Conservation (phyloP, 108 stramenopile species). For the Cyclotella sp. region DNA sequence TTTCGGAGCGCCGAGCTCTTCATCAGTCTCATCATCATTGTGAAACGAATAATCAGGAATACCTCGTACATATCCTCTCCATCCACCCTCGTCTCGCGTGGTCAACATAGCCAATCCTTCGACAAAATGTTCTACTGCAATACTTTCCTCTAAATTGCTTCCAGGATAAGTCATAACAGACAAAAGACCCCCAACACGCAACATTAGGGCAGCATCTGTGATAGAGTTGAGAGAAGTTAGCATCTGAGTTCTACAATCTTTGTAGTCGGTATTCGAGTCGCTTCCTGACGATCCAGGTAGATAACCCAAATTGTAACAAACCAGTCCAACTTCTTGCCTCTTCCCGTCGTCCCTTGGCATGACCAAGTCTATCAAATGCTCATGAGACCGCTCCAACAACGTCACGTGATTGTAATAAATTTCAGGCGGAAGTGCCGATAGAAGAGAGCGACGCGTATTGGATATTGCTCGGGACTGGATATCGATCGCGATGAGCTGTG, state of each 20-base stretch:
- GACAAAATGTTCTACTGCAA: conserved; percentile 67
- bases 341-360: conserved; percentile 20
- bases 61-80: conserved; percentile 59
- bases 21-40: conserved; percentile 17
- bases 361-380: conserved; percentile 34
- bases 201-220: conserved; percentile 64
- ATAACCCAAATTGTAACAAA: conserved; percentile 87
- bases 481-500: conserved; percentile 77
- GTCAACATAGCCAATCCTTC: conserved; percentile 77
- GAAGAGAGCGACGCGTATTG: conserved; percentile 52
- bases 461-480: conserved; percentile 73
- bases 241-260: conserved; percentile 62
- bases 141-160: conserved; percentile 67
- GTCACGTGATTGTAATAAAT: conserved; percentile 38
- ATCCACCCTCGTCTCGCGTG: conserved; percentile 62
- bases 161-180: conserved; percentile 81
- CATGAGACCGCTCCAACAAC: conserved; percentile 42
- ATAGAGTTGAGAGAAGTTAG: conserved; percentile 70
- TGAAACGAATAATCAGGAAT: conserved; percentile 33
- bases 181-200: conserved; percentile 79
- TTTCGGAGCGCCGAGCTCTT: conserved; percentile 5
- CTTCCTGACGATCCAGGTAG: conserved; percentile 50
- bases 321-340: conserved; percentile 54
- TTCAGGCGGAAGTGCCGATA: conserved; percentile 24
- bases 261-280: conserved; percentile 27